phyloP scores from a whole-genome alignment of 441 rosid genomes.

The Flueggea neowawraea region DNA sequence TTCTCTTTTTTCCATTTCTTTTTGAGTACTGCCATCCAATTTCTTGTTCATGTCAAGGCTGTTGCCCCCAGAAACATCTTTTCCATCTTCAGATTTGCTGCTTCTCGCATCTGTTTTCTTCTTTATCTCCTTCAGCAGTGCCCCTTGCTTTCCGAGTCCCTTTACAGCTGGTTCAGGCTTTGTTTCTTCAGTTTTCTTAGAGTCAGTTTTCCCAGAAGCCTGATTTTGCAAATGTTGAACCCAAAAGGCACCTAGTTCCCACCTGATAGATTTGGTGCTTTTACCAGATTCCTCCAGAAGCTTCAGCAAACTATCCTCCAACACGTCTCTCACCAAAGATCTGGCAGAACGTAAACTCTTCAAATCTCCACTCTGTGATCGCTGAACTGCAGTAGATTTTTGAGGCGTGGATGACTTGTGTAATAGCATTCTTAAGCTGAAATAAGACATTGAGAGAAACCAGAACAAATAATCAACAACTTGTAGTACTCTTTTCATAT shows the following conservation, averaged over 20 bases:
- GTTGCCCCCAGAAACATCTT: slow-evolving; percentile 24
- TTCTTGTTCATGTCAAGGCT: slow-evolving; percentile 48
- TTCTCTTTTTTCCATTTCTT: slow-evolving; percentile 30
- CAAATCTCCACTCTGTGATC: slow-evolving; percentile 48
- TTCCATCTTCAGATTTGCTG: slow-evolving; percentile 34
- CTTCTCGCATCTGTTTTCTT: slow-evolving; percentile 48
- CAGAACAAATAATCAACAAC: slow-evolving; percentile 15
- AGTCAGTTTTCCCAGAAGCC: slow-evolving; percentile 64
- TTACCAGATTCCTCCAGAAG: slow-evolving; percentile 34
- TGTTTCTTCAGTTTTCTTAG: slow-evolving; percentile 70
- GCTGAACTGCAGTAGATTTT: slow-evolving; percentile 38
- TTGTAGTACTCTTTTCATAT: not conserved
- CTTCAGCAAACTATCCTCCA: slow-evolving; percentile 47
- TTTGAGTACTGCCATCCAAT: slow-evolving; percentile 38
- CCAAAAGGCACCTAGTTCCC: slow-evolving; percentile 85
- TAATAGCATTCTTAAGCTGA: slow-evolving; percentile 57
- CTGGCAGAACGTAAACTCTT: slow-evolving; percentile 28
- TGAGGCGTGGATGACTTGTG: slow-evolving; percentile 39
- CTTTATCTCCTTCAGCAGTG: slow-evolving; percentile 62
- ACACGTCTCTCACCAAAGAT: slow-evolving; percentile 34
- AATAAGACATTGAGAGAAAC: slow-evolving; percentile 12
- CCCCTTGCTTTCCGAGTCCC: slow-evolving; percentile 53
- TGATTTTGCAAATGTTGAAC: slow-evolving; percentile 65
- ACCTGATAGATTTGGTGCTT: slow-evolving; percentile 40
- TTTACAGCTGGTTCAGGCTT: slow-evolving; percentile 37